Conservation (phyloP, 768 basidiomycete genomes). For the Steccherinum ochraceum region DNA sequence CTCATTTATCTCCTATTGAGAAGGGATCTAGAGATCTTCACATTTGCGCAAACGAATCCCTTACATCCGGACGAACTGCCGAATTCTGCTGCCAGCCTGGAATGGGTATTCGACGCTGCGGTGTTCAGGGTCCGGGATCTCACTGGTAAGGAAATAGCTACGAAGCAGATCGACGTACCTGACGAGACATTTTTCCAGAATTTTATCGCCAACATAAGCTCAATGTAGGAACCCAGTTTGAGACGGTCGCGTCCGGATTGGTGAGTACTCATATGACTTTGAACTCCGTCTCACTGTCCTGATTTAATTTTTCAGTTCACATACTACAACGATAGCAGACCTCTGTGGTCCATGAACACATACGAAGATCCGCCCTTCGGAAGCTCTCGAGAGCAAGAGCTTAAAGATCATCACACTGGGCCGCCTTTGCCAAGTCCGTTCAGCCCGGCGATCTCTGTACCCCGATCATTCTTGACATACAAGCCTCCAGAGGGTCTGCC, state of each 20-base stretch:
- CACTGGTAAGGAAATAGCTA: background rate
- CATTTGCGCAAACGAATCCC: conserved; percentile 14
- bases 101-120: conserved; percentile 12
- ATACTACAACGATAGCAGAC: conserved; percentile 1
- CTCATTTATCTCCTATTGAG: conserved; percentile 29
- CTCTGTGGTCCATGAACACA: conserved; percentile 3
- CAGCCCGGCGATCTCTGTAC: no score
- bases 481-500: background rate
- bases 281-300: no score
- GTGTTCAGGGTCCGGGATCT: conserved; percentile 12
- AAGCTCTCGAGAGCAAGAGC: no score
- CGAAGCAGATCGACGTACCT: background rate
- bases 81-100: conserved; percentile 13
- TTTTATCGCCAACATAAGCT: conserved; percentile 20
- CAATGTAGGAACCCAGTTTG: conserved; percentile 19
- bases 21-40: conserved; percentile 27
- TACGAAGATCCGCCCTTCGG: background rate
- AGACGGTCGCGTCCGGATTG: conserved; percentile 18
- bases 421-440: no score
- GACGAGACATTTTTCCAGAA: conserved; percentile 6
- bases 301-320: conserved; percentile 11
- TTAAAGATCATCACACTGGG: no score
- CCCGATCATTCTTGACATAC: no score
- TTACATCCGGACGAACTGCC: conserved; percentile 17
- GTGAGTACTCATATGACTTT: conserved; percentile 7